phyloP scores from a whole-genome alignment of 768 basidiomycete species.

The Leccinum rimulosum region DNA sequence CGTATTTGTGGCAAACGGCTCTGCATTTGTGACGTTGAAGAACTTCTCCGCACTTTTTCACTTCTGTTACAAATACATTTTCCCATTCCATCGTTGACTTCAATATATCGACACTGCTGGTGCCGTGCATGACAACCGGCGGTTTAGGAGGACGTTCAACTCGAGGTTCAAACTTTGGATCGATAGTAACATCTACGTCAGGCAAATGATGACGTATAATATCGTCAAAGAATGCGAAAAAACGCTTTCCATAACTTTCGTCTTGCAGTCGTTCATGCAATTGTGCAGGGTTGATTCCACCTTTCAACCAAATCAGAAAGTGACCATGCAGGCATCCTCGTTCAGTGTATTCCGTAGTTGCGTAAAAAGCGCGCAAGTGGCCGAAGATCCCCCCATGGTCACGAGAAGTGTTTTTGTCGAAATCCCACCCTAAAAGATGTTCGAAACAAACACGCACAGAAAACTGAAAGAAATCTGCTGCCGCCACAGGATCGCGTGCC shows the following conservation, averaged over 20 bases:
- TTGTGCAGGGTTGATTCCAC: constrained; percentile 32
- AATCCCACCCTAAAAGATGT: background rate
- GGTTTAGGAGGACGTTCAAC: background rate
- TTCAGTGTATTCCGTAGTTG: constrained; percentile 27
- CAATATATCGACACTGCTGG: background rate
- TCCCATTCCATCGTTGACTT: background rate
- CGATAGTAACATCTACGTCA: constrained; percentile 18
- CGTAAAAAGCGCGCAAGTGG: constrained; percentile 29
- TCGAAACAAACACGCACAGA: constrained; percentile 22
- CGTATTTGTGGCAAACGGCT: constrained; percentile 33
- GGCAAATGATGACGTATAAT: constrained; percentile 33
- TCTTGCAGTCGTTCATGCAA: constrained; percentile 23
- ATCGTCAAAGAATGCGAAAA: constrained; percentile 30
- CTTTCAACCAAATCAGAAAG: constrained; percentile 30
- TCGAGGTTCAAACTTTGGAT: background rate
- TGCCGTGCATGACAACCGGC: too few species aligned
- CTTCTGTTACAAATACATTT: background rate
- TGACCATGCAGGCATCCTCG: constrained; percentile 32
- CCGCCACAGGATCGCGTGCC: constrained; percentile 34
- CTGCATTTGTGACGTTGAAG: constrained; percentile 21
- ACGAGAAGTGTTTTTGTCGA: constrained; percentile 5
- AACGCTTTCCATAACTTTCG: background rate
- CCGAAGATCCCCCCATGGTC: constrained; percentile 31
- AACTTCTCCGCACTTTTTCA: constrained; percentile 22
- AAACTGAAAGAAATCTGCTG: constrained; percentile 34